Evolutionary conservation across 2,329 filamentous ascomycete species (phyloP).

Genomic region (Penicillium frequentans): DNA sequence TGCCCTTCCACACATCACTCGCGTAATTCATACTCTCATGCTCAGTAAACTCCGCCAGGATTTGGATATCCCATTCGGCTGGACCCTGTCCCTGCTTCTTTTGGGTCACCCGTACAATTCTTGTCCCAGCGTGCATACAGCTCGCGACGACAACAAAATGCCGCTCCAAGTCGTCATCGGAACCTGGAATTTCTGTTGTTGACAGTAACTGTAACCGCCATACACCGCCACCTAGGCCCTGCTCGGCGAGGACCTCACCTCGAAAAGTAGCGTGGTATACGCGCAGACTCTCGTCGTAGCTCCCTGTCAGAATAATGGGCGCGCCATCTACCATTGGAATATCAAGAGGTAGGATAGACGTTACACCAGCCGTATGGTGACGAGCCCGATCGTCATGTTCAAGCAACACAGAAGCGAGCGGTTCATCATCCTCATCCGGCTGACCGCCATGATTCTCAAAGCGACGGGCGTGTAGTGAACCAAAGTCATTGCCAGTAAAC

Average conservation of each 20-base stretch:
- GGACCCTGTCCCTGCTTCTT: slow-evolving; percentile 30
- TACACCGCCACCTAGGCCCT: slow-evolving; percentile 74
- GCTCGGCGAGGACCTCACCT: slow-evolving; percentile 59
- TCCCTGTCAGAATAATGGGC: slow-evolving; percentile 74
- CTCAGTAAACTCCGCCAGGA: slow-evolving; percentile 74
- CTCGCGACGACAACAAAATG: slow-evolving; percentile 68
- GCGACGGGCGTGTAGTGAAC: slow-evolving; percentile 33
- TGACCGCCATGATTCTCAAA: slow-evolving; percentile 24
- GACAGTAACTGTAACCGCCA: slow-evolving; percentile 72
- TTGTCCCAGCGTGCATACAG: slow-evolving; percentile 88
- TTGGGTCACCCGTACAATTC: slow-evolving; percentile 56
- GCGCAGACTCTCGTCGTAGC: slow-evolving; percentile 83
- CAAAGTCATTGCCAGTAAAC: slow-evolving; percentile 44
- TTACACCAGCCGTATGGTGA: slow-evolving; percentile 79
- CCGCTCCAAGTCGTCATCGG: slow-evolving; percentile 4
- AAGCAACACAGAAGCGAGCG: slow-evolving; percentile 16
- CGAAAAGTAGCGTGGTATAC: slow-evolving; percentile 49
- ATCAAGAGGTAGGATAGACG: slow-evolving; percentile 73
- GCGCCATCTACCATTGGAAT: slow-evolving; percentile 43
- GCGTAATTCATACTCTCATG: slow-evolving; percentile 96
- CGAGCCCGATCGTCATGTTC: slow-evolving; percentile 50
- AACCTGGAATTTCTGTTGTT: neutral
- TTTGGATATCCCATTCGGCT: slow-evolving; percentile 58
- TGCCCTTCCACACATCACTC: slow-evolving; percentile 57
- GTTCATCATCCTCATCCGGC: slow-evolving; percentile 13